These are phyloP conservation scores for Pseudonectria foliicola DNA, from an alignment of 2,329 filamentous ascomycete genomes.

Conservation along the genomic window DNA sequence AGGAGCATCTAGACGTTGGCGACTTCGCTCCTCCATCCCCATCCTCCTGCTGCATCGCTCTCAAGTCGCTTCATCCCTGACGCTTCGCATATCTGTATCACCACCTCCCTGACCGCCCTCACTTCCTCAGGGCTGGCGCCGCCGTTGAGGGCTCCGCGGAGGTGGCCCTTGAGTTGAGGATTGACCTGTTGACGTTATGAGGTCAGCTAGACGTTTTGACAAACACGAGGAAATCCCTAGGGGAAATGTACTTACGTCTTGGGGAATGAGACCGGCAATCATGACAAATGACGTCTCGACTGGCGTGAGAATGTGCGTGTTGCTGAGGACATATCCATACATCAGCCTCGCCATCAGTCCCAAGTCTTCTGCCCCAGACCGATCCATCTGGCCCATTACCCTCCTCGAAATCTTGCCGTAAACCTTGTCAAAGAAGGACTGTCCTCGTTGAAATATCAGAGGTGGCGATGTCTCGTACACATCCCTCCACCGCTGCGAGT, in stretches of 20 bases:
- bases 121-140: conserved; percentile 19
- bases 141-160: conserved; percentile 19
- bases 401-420: conserved; percentile 20
- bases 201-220: not conserved
- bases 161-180: conserved; percentile 20
- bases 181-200: conserved; percentile 15
- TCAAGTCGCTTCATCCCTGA: conserved; percentile 17
- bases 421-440: conserved; percentile 16
- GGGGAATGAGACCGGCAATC: conserved; percentile 21
- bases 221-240: not conserved
- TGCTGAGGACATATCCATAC: conserved; percentile 21
- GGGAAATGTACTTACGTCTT: conserved; percentile 15
- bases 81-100: conserved; percentile 20
- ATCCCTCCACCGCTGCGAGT: conserved; percentile 11
- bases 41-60: conserved; percentile 13
- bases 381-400: conserved; percentile 20
- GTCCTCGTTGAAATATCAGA: conserved; percentile 13
- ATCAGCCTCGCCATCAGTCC: conserved; percentile 18
- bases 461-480: conserved; percentile 11
- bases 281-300: conserved; percentile 20
- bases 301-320: conserved; percentile 17
- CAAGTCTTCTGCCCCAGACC: conserved; percentile 18
- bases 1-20: conserved; percentile 12
- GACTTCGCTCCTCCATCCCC: conserved; percentile 22
- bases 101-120: conserved; percentile 18